Conservation (phyloP, 768 basidiomycete genomes). For the Lentinula boryana region DNA sequence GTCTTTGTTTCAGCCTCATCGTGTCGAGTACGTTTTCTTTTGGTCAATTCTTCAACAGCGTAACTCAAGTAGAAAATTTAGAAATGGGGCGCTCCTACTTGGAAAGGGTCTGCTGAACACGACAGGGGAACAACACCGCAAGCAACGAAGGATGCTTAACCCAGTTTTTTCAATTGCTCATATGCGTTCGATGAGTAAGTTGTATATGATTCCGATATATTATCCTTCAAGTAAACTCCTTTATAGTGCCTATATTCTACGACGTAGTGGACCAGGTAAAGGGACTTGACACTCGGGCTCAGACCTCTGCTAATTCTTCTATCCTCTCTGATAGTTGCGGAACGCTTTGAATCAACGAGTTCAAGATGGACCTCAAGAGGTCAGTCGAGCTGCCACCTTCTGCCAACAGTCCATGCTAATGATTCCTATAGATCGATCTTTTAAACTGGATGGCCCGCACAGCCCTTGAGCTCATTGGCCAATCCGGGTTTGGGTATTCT, state of each 20-base stretch:
- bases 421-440: constrained; percentile 18
- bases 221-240: constrained; percentile 7
- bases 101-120: not conserved
- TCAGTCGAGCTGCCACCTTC: not conserved
- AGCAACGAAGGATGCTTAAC: constrained; percentile 29
- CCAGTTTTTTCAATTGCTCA: constrained; percentile 28
- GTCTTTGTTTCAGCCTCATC: not conserved
- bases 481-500: constrained; percentile 30
- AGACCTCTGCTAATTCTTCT: not conserved
- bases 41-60: not conserved
- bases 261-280: constrained; percentile 1
- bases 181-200: constrained; percentile 24
- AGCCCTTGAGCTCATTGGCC: constrained; percentile 31
- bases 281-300: not conserved
- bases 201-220: constrained; percentile 17
- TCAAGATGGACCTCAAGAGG: not conserved
- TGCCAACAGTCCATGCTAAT: not conserved
- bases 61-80: not conserved
- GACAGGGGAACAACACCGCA: constrained; percentile 18
- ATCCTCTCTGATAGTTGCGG: not conserved
- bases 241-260: constrained; percentile 5
- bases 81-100: not conserved
- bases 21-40: not conserved
- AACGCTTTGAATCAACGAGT: not conserved
- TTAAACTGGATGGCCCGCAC: constrained; percentile 27